Evolutionary conservation across 202 grass and related monocot genomes (phyloP).

Genomic region (Miscanthus sacchariflorus): DNA sequence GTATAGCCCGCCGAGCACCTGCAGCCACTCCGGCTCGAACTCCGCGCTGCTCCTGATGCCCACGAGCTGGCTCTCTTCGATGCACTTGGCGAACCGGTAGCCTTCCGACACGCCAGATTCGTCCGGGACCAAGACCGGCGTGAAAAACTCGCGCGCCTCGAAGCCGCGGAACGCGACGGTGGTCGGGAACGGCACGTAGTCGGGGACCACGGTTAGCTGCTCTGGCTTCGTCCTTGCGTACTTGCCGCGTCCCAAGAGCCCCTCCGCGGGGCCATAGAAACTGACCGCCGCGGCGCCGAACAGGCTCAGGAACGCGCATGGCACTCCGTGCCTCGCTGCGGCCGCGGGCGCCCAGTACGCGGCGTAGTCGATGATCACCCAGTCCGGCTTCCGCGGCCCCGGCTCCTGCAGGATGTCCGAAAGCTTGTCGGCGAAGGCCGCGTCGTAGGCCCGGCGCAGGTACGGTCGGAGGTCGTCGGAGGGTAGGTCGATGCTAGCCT

Average conservation of each 20-base stretch:
- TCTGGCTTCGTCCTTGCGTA: constrained; percentile 49
- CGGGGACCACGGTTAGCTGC: constrained; percentile 51
- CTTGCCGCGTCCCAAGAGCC: constrained; percentile 40
- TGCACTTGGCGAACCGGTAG: constrained; percentile 56
- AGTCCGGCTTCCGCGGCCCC: constrained; percentile 41
- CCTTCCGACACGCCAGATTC: constrained; percentile 69
- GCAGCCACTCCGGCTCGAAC: constrained; percentile 67
- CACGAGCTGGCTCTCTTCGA: constrained; percentile 59
- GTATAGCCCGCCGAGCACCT: constrained; percentile 57
- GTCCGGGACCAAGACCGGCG: constrained; percentile 34
- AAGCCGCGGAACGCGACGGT: constrained; percentile 52
- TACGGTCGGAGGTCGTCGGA: constrained; percentile 57
- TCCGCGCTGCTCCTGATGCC: constrained; percentile 57
- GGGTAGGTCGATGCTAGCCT: constrained; percentile 67
- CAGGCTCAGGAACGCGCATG: constrained; percentile 67
- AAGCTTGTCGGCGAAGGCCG: constrained; percentile 38
- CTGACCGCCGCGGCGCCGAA: constrained; percentile 50
- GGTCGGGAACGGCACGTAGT: constrained; percentile 63
- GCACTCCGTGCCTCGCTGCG: constrained; percentile 58
- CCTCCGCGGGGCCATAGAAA: constrained; percentile 40
- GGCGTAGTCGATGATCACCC: constrained; percentile 76
- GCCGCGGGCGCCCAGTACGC: constrained; percentile 58
- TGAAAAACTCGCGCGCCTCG: constrained; percentile 67
- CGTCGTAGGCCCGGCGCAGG: constrained; percentile 58
- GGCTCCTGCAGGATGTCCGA: constrained; percentile 31